Base-by-base conservation (phyloP, 2,329 filamentous ascomycete genomes). In the Claviceps monticola region DNA sequence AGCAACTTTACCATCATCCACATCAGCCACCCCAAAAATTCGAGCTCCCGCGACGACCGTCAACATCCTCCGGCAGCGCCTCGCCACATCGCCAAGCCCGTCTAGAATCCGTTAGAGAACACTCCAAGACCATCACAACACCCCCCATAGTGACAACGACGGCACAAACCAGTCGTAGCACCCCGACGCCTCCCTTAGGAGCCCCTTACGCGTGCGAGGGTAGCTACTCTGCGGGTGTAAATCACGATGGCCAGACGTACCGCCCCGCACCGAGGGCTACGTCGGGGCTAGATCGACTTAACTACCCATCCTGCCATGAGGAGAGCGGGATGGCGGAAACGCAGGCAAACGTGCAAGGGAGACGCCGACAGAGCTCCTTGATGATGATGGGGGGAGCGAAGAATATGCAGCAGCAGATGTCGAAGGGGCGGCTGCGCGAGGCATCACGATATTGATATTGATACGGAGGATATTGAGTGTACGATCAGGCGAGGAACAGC, bases 311-410 rank as follows among this genome's bases (percentile, higher is more conserved):
- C 4, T 55, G 51, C 50, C 56, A 53, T 16, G 60, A 62, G 17
- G 58, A 64, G 4, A 43, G 59, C n/a, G 56, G 57, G 38, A 42
- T 23, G 16, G 51, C 48, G 46, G 21, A 48, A 50, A 39, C 59
- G 51, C 51, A 75, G 47, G 71, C 71, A 13, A 51, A 37, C 19
- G 38, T 39, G 23, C 51, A 29, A 29, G 51, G 59, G 58, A 55
- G 76, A 69, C 71, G 78, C 48, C 74, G 80, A 48, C 80, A 84
- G 64, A 84, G 81, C 59, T 69, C 72, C 46, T 78, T 83, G 78
- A 81, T 54, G 71, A 75, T 46, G 44, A 34, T 46, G 60, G 70
- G 74, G 53, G 68, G 68, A 19, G 68, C 74, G 56, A 62, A 66
- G 49, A 70, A 71, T 26, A 63, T 78, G 36, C 74, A 70, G 50